Conservation (phyloP, 345 rosid genomes). For the Euphorbia peplus region DNA sequence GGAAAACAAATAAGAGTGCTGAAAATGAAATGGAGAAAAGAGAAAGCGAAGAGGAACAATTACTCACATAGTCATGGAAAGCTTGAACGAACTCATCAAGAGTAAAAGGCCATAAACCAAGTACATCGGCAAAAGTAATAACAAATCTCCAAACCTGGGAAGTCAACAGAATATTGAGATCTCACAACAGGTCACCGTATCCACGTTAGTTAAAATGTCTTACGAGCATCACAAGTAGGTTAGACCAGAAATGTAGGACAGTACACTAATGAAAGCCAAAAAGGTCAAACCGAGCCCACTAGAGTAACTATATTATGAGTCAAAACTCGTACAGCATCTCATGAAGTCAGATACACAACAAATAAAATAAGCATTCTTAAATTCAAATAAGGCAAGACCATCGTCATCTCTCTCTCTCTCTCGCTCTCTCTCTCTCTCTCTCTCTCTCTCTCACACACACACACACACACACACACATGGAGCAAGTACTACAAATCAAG, state of each 20-base stretch:
- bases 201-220: conserved; percentile 4
- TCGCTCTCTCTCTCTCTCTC: background rate
- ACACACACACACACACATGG: background rate
- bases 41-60: conserved; percentile 4
- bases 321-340: background rate
- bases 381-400: background rate
- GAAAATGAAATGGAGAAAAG: conserved; percentile 8
- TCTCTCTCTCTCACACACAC: background rate
- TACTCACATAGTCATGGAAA: conserved; percentile 89
- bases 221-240: conserved; percentile 1
- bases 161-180: conserved; percentile 23
- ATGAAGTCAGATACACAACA: background rate
- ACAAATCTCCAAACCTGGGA: conserved; percentile 95
- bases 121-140: conserved; percentile 82
- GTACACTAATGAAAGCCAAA: background rate
- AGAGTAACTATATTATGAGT: background rate
- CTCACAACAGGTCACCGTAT: conserved; percentile 11
- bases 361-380: background rate
- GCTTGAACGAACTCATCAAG: conserved; percentile 96
- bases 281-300: background rate
- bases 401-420: too few relatives aligned
- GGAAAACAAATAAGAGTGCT: conserved; percentile 9
- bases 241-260: conserved; percentile 10
- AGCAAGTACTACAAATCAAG: background rate
- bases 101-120: conserved; percentile 98